Conservation (phyloP, 2,329 filamentous ascomycete genomes). For the Zymoseptoria pseudotritici region DNA sequence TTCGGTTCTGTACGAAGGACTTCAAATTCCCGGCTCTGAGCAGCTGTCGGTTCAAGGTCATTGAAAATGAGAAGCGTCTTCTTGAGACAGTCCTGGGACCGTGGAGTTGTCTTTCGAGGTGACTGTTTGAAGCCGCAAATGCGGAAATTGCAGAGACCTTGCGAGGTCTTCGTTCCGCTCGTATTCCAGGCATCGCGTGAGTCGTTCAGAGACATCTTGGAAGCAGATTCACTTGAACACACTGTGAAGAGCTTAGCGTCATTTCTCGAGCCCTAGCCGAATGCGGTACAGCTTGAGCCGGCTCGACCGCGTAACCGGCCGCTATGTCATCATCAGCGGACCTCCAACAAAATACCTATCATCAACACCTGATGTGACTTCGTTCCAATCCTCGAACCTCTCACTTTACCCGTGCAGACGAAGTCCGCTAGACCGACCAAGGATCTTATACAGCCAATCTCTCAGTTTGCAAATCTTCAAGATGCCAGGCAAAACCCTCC, state of each 20-base stretch:
- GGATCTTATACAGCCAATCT: not conserved
- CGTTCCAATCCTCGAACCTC: not conserved
- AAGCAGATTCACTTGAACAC: not conserved
- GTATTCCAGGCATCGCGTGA: too few relatives aligned
- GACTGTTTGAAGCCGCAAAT: too few relatives aligned
- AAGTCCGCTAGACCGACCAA: not conserved
- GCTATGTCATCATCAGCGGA: not conserved
- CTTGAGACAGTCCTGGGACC: too few relatives aligned
- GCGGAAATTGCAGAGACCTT: too few relatives aligned
- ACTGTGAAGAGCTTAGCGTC: not conserved
- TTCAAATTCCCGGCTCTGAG: too few relatives aligned
- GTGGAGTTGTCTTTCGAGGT: too few relatives aligned
- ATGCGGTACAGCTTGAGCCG: not conserved
- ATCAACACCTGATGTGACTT: not conserved
- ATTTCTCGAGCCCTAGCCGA: not conserved
- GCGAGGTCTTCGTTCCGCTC: too few relatives aligned
- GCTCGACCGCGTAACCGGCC: not conserved
- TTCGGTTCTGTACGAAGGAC: too few relatives aligned
- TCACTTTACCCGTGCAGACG: not conserved
- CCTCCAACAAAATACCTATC: not conserved
- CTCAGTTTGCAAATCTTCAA: not conserved
- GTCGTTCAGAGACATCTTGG: too few relatives aligned
- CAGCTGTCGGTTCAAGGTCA: too few relatives aligned
- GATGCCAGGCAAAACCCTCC: slow-evolving; percentile 26
- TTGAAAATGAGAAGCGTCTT: too few relatives aligned